phyloP scores from a whole-genome alignment of 1,139 yeast genomes.

The Magnusiomyces ingens region DNA sequence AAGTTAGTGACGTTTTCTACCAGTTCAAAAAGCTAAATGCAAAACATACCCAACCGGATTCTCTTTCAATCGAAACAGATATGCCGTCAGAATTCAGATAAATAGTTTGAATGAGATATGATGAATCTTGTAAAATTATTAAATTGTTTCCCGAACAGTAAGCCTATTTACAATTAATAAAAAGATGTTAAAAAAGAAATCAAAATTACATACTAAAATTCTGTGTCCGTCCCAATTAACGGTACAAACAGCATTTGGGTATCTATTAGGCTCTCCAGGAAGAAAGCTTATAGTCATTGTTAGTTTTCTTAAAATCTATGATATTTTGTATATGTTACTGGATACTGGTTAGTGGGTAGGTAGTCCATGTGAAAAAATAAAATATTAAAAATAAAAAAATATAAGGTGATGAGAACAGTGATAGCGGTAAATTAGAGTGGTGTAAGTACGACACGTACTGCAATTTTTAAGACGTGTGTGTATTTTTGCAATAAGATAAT shows the following conservation, averaged over 20 bases:
- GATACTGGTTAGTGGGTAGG: neutral
- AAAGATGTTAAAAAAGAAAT: neutral
- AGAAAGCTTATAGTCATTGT: conserved; percentile 43
- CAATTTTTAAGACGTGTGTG: no score
- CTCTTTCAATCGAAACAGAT: conserved; percentile 55
- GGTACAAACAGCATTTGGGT: conserved; percentile 52
- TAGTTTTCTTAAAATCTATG: neutral
- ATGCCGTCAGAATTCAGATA: conserved; percentile 61
- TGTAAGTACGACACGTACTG: no score
- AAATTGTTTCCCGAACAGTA: conserved; percentile 88
- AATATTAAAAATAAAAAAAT: neutral
- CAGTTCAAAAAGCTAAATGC: conserved; percentile 8
- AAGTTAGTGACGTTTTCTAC: conserved; percentile 21
- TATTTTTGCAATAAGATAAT: no score
- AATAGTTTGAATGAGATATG: conserved; percentile 62
- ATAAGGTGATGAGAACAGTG: no score
- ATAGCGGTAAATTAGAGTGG: no score
- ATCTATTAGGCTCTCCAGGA: conserved; percentile 76
- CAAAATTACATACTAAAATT: conserved; percentile 37
- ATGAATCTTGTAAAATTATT: conserved; percentile 51
- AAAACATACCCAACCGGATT: conserved; percentile 41
- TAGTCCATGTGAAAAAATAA: neutral
- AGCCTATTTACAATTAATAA: conserved; percentile 31
- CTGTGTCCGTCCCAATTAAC: conserved; percentile 62
- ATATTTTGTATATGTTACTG: no score